These are phyloP conservation scores for Conoideocrella luteorostrata DNA, from an alignment of 2,329 filamentous ascomycete species.

Conservation along the genomic window DNA sequence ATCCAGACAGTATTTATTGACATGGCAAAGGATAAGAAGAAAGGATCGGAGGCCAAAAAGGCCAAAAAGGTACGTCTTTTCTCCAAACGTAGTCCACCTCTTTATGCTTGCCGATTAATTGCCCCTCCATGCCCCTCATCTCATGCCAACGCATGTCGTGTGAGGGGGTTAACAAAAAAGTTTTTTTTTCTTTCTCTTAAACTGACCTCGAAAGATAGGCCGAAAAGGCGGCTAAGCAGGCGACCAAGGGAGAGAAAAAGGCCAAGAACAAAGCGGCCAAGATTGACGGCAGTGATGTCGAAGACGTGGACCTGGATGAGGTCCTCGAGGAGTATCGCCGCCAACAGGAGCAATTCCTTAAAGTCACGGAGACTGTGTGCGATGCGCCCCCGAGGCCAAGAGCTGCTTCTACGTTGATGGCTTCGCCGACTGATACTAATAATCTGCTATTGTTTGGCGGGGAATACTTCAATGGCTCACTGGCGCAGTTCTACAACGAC, in stretches of 20 bases:
- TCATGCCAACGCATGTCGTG: not conserved
- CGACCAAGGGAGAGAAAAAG: slow-evolving; percentile 86
- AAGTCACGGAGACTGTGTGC: slow-evolving; percentile 75
- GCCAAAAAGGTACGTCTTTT: slow-evolving; percentile 36
- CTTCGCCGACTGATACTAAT: slow-evolving; percentile 78
- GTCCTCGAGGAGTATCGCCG: slow-evolving; percentile 90
- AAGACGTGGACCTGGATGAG: slow-evolving; percentile 87
- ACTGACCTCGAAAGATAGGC: slow-evolving; percentile 27
- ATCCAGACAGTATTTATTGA: no score
- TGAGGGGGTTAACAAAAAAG: not conserved
- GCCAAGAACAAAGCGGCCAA: slow-evolving; percentile 64
- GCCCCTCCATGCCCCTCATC: slow-evolving; percentile 9
- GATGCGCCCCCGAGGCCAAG: slow-evolving; percentile 69
- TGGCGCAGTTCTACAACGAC: slow-evolving; percentile 68
- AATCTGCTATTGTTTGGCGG: slow-evolving; percentile 89
- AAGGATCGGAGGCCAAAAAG: slow-evolving; percentile 41
- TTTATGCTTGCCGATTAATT: not conserved
- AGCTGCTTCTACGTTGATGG: slow-evolving; percentile 74
- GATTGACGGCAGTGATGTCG: slow-evolving; percentile 74
- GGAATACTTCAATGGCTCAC: slow-evolving; percentile 88
- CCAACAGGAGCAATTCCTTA: slow-evolving; percentile 88
- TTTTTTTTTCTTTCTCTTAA: not conserved
- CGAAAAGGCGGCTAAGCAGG: slow-evolving; percentile 70
- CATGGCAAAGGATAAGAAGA: slow-evolving; percentile 51
- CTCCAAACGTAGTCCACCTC: slow-evolving; percentile 4